Base-by-base conservation (phyloP, 345 rosid species). In the Eucalyptus coolabah region DNA sequence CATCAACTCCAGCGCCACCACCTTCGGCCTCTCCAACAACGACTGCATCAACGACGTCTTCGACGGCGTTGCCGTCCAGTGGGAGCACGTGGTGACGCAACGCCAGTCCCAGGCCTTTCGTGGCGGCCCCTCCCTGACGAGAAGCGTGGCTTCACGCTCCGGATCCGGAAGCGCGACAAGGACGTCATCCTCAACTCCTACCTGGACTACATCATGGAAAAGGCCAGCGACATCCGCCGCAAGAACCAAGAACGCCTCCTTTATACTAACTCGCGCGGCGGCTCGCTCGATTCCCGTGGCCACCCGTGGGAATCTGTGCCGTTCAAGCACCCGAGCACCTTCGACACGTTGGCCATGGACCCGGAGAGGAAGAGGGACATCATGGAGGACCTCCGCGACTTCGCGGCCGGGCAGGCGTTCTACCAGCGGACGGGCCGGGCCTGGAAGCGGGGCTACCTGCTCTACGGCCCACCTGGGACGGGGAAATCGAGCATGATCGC, bases 41-140 rank as follows among this genome's bases (percentile, higher is more conserved):
- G 99, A 98, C 92, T 91, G 93, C 91, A 94, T 98, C 91, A 88
- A 93, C 42, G 99, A 98, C 90, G 77, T 94, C 19, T 97, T 95
- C 86, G 88, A 92, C 72, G 98, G 97, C 88, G 95, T 92, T 83
- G 87, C 93, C 11, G 94, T 98, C 67, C 93, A 93, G 44, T 98
- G 99, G 99, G 98, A 98, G 83, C 99, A 98, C 91, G 94, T 96
- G 15, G 99, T 98, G 17, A 92, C 96, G 8, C 97, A 94, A 24
- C 86, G 97, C 21, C 98, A 95, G 69, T 90, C 97, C 16, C 97
- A 94, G 89, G 90, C 97, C 17, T 95, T 96, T 95, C 98, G 2
- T 96, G 99, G 99, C 94, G 96, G 18, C 98, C 98, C 4, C 89
- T 98, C 54, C 99, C 99, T 0, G 98, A 98, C 32, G 99, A 98